A percentile compares a stretch with the other conserved stretches of the same genome.
Conservation (phyloP, 306 rosid species). For the Alnus glutinosa region DNA sequence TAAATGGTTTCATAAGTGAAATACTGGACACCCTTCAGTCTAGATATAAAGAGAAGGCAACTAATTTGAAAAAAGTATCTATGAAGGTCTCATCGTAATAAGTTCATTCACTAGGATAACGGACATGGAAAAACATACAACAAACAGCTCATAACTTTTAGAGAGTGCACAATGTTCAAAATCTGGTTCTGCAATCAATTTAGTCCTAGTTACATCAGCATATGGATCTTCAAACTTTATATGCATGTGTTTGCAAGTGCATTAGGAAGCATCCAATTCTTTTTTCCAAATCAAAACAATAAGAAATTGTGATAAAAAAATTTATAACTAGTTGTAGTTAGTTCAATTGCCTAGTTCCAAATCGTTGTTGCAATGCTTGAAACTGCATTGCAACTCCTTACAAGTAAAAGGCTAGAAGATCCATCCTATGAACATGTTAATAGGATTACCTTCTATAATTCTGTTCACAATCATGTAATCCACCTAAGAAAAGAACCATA, state of each 20-base stretch:
- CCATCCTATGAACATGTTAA: background rate
- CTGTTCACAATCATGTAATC: background rate
- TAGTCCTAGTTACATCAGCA: conserved; percentile 1
- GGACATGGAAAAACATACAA: background rate
- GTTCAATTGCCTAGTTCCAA: background rate
- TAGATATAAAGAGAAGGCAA: background rate
- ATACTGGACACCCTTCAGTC: background rate
- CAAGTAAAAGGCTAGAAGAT: background rate
- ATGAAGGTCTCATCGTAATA: background rate
- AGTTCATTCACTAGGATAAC: background rate
- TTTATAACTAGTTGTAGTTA: background rate
- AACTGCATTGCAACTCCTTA: background rate
- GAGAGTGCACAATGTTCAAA: background rate
- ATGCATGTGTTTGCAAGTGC: background rate
- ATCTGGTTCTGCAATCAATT: conserved; percentile 12
- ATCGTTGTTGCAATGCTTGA: background rate
- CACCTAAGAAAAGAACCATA: too few relatives aligned
- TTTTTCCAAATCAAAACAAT: background rate
- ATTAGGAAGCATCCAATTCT: background rate
- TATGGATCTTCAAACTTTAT: background rate
- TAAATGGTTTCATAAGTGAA: background rate
- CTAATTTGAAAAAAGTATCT: background rate
- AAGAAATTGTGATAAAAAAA: background rate
- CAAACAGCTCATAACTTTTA: background rate
- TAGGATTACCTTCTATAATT: background rate